Evolutionary conservation across 495 filamentous ascomycete genomes (phyloP), one percentile per base, ranked within the genome.

Genomic region (Hypoxylon fuscum): DNA sequence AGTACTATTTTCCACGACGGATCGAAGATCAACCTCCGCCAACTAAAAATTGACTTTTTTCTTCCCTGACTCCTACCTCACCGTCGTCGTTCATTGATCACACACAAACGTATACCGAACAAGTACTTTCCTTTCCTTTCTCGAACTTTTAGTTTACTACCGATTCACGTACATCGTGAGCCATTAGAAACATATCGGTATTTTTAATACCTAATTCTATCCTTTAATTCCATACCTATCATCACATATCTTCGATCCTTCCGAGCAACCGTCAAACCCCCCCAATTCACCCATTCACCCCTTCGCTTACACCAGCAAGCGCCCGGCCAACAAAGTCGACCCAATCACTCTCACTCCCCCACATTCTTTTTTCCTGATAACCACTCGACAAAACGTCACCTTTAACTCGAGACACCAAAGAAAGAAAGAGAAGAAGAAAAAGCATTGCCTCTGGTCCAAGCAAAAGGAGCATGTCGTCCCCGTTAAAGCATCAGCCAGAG

Each of bases 401-500:
- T 49, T 18, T 20, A 14, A 66, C 18, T 51, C 29, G 42, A 10
- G 57, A 60, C 32, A 45, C 47, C 47, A 35, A 27, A 40, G 46
- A 18, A 50, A 48, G 43, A 55, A 65, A 48, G 48, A 43, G 29
- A 40, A 48, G 22, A 50, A 48, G 43, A 55, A 65, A 48, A 53
- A 43, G 31, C 20, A 14, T 61, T 54, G 25, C 35, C 41, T 58
- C 47, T 57, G 50, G 62, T 55, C 69, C 35, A 73, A 68, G 60
- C 52, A 64, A 63, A n/a, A 71, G 55, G 60, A 79, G 12, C 38
- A 85, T 84, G 82, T 78, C 82, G 68, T 84, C 81, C 55, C 83
- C 83, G 50, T 77, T 78, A 59, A 83, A 82, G 75, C 78, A 80
- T 53, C 78, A 84, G 69, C 86, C 87, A 18, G 87, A 87, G 56